A percentile compares a stretch with the other conserved stretches of the same genome.
These are phyloP conservation scores for Alectoria sarmentosa DNA, from an alignment of 495 filamentous ascomycete genomes.

Conservation along the genomic window DNA sequence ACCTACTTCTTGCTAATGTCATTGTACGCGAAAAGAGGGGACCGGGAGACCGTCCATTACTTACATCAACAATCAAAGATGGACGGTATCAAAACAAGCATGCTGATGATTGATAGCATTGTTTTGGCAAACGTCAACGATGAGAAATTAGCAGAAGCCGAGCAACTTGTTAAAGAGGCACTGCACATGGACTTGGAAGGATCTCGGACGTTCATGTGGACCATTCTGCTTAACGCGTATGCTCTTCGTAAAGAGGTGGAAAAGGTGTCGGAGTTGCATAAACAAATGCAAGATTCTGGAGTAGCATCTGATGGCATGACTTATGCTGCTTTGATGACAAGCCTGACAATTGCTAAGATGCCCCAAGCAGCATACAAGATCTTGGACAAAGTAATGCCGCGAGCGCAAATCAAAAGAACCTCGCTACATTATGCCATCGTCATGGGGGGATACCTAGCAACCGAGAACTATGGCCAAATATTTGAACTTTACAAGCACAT, in stretches of 20 bases:
- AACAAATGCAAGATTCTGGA: slow-evolving; percentile 50
- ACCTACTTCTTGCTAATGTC: slow-evolving; percentile 68
- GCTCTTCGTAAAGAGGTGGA: slow-evolving; percentile 58
- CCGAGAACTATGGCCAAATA: slow-evolving; percentile 44
- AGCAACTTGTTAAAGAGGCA: slow-evolving; percentile 47
- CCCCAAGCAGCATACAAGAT: slow-evolving; percentile 60
- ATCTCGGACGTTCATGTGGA: slow-evolving; percentile 64
- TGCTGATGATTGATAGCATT: slow-evolving; percentile 54
- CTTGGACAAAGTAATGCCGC: slow-evolving; percentile 51
- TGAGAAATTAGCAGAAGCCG: slow-evolving; percentile 50
- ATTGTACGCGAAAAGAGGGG: slow-evolving; percentile 63
- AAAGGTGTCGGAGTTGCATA: slow-evolving; percentile 51
- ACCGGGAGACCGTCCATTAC: slow-evolving; percentile 57
- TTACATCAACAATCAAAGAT: slow-evolving; percentile 52
- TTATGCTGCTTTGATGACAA: slow-evolving; percentile 66
- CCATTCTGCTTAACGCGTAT: slow-evolving; percentile 61
- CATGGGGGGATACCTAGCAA: slow-evolving; percentile 55
- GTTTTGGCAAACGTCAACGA: slow-evolving; percentile 65
- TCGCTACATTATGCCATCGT: slow-evolving; percentile 71
- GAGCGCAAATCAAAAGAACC: slow-evolving; percentile 50
- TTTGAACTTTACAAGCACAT: slow-evolving; percentile 49
- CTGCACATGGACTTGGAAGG: slow-evolving; percentile 36
- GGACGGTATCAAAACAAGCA: slow-evolving; percentile 34
- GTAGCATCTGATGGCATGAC: slow-evolving; percentile 62
- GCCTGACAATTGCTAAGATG: slow-evolving; percentile 52